These are phyloP conservation scores for Amanita rubescens DNA, from an alignment of 768 basidiomycete species.

Conservation along the genomic window DNA sequence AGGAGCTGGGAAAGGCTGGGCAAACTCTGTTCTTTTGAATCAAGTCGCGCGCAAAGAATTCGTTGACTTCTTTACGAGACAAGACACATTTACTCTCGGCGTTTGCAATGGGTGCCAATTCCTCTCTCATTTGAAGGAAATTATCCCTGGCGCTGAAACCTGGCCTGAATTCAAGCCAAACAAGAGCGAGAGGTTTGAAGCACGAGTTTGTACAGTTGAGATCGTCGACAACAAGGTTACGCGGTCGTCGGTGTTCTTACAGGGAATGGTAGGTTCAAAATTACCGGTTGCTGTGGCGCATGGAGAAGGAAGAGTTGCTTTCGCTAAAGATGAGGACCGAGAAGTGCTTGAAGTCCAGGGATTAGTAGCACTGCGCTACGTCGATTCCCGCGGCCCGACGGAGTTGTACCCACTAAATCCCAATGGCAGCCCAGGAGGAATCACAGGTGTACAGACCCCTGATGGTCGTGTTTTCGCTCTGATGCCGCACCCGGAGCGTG, in stretches of 20 bases:
- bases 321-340: constrained; percentile 3
- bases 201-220: constrained; percentile 72
- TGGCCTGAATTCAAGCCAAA: constrained; percentile 96
- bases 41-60: constrained; percentile 71
- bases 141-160: constrained; percentile 77
- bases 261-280: constrained; percentile 80
- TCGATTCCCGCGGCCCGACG: constrained; percentile 67
- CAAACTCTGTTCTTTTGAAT: constrained; percentile 89
- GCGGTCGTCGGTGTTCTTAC: constrained; percentile 71
- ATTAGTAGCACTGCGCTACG: constrained; percentile 74
- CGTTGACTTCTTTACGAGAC: constrained; percentile 67
- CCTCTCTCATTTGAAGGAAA: constrained; percentile 78
- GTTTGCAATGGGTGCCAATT: constrained; percentile 99
- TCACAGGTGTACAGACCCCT: constrained; percentile 82
- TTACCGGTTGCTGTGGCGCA: constrained; percentile 94
- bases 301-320: constrained; percentile 74
- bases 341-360: constrained; percentile 35
- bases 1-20: constrained; percentile 97
- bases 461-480: constrained; percentile 88
- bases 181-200: constrained; percentile 86
- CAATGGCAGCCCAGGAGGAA: constrained; percentile 78
- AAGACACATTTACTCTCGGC: constrained; percentile 83
- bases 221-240: constrained; percentile 54
- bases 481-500: constrained; percentile 98
- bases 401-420: constrained; percentile 77